These are phyloP conservation scores for Lipomyces anomalus DNA, from an alignment of 805 yeast genomes.

Conservation along the genomic window DNA sequence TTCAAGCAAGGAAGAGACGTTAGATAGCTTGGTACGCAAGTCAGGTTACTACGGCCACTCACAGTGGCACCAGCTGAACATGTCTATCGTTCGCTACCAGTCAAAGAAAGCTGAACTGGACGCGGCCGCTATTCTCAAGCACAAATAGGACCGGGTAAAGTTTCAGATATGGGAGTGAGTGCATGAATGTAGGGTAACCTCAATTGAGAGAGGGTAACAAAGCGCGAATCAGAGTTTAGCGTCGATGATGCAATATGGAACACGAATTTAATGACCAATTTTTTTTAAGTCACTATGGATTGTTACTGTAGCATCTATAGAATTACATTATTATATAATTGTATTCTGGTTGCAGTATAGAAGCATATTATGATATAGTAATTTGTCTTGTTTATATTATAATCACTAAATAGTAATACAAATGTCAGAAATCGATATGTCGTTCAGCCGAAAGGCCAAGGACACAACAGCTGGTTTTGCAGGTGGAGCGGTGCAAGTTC, in stretches of 20 bases:
- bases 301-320: too few relatives aligned
- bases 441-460: neutral
- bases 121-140: too few relatives aligned
- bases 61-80: constrained; percentile 34
- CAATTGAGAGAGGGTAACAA: too few relatives aligned
- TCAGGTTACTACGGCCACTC: constrained; percentile 47
- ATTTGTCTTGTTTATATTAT: too few relatives aligned
- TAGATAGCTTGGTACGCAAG: constrained; percentile 64
- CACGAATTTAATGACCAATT: neutral
- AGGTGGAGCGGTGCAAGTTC: constrained; percentile 52
- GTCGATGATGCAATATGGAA: neutral
- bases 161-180: too few relatives aligned
- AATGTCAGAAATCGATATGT: neutral
- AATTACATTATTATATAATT: too few relatives aligned
- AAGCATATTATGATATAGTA: too few relatives aligned
- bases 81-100: constrained; percentile 50
- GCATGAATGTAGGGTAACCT: neutral
- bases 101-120: constrained; percentile 43
- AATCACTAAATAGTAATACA: too few relatives aligned
- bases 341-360: too few relatives aligned
- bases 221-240: too few relatives aligned
- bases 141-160: too few relatives aligned
- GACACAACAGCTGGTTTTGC: constrained; percentile 44
- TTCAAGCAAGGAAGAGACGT: constrained; percentile 70
- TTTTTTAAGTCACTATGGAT: too few relatives aligned